phyloP scores from a whole-genome alignment of 2,329 filamentous ascomycete genomes.

The Ophiostoma novo-ulmi region DNA sequence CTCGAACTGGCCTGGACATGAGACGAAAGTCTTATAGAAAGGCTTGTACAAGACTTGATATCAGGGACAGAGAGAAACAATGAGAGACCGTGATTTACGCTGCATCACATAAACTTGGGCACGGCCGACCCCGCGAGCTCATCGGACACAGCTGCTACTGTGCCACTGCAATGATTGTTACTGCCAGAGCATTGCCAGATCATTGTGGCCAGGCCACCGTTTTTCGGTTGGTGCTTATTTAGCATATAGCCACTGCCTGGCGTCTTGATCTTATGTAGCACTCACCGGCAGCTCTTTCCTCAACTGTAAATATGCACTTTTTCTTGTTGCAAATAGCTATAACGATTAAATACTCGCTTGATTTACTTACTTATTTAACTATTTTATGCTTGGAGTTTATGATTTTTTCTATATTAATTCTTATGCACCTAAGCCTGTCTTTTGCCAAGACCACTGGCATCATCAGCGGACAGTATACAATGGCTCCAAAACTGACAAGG shows the following conservation, averaged over 20 bases:
- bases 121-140: conserved; percentile 8
- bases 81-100: not conserved
- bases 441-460: not conserved
- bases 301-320: not conserved
- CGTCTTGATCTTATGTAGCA: not conserved
- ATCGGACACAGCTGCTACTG: not conserved
- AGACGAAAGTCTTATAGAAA: not conserved
- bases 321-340: not conserved
- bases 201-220: not conserved
- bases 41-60: not conserved
- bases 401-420: not conserved
- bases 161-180: not conserved
- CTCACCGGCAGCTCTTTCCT: not conserved
- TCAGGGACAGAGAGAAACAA: not conserved
- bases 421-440: not conserved
- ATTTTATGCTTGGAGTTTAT: not conserved
- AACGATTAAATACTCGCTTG: not conserved
- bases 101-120: not conserved
- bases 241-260: not conserved
- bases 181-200: not conserved
- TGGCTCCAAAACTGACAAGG: not conserved
- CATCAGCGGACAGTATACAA: not conserved
- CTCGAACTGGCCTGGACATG: not conserved
- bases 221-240: not conserved
- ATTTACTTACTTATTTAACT: not conserved